Evolutionary conservation across 2,329 filamentous ascomycete species (phyloP).

Genomic region (Colletotrichum graminicola): DNA sequence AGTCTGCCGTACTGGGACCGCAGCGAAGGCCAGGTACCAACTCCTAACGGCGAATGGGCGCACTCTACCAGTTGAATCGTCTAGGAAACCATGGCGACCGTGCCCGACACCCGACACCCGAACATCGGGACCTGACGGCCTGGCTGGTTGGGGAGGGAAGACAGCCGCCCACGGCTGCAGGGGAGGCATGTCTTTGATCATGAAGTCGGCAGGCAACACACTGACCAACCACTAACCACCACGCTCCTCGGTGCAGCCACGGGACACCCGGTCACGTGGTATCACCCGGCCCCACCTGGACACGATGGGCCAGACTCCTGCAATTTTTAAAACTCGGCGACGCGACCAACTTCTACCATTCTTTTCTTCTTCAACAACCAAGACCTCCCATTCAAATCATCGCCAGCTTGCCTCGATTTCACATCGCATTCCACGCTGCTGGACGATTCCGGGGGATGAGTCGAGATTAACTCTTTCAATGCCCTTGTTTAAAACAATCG

Average conservation of each 20-base stretch:
- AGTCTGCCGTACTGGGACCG: conserved; percentile 25
- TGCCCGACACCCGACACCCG: conserved; percentile 41
- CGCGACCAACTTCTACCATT: conserved; percentile 33
- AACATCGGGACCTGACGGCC: conserved; percentile 34
- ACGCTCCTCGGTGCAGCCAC: neutral
- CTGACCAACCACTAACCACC: conserved; percentile 1
- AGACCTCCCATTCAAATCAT: conserved; percentile 62
- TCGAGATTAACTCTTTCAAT: conserved; percentile 65
- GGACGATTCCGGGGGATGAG: conserved; percentile 66
- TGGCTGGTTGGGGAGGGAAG: conserved; percentile 11
- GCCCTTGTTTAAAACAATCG: conserved; percentile 77
- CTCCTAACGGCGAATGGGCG: conserved; percentile 24
- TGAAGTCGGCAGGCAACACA: conserved; percentile 25
- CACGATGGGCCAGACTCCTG: conserved; percentile 18
- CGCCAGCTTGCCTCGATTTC: conserved; percentile 50
- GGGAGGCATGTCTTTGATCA: conserved; percentile 34
- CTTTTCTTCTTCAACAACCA: conserved; percentile 51
- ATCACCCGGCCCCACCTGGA: neutral
- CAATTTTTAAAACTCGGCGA: conserved; percentile 43
- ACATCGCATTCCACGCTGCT: conserved; percentile 54
- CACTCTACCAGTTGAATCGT: conserved; percentile 23
- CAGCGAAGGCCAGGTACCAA: conserved; percentile 20
- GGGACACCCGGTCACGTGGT: conserved; percentile 8
- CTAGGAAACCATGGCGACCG: conserved; percentile 36
- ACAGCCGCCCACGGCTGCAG: neutral